Evolutionary conservation across 805 yeast species (phyloP), one percentile per base, ranked within the genome.

Genomic region (Metschnikowia amazonensis): DNA sequence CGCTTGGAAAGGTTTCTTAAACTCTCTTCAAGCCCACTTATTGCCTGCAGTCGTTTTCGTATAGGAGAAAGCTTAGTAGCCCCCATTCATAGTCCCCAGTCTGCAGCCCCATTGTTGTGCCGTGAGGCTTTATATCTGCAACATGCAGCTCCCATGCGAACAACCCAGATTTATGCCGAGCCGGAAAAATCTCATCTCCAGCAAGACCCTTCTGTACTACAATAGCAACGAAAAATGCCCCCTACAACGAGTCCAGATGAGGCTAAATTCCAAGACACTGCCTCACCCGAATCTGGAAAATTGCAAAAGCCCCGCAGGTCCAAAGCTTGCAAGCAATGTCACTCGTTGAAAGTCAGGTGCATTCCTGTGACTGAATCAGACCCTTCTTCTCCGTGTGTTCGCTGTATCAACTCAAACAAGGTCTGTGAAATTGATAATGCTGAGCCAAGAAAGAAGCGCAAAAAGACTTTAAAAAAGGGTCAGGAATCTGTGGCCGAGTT

Each of bases 301-400:
- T 33, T 24, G 23, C 42, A 28, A 24, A 42, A 55, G 20, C 47
- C 52, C 17, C 58, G 81, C 45, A 56, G 81, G 40, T 64, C 82
- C 0, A 80, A 78, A 11, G 86, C 86, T 1, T 82, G 87, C 60
- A 79, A 76, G 51, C 70, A 79, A n/a, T 89, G 97, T 60, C 95
- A 92, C 57, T 62, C 86, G 0, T 72, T 88, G 42, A 89, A 89
- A 59, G 96, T 89, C 28, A 81, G 84, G 55, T 89, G 97, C 64
- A 80, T 84, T 6, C 94, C 96, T 0, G 70, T 83, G 1, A 82
- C 82, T 58, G 62, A 71, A 33, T 57, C 69, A 25, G 77, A 82
- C 47, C 81, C 82, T 8, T 62, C 71, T 2, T 81, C 84, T 3
- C 80, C 90, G 0, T 89, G 97, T 64, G 66, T 76, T 10, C 72